phyloP scores from a whole-genome alignment of 106 monocot genomes.

The Platanthera zijinensis region DNA sequence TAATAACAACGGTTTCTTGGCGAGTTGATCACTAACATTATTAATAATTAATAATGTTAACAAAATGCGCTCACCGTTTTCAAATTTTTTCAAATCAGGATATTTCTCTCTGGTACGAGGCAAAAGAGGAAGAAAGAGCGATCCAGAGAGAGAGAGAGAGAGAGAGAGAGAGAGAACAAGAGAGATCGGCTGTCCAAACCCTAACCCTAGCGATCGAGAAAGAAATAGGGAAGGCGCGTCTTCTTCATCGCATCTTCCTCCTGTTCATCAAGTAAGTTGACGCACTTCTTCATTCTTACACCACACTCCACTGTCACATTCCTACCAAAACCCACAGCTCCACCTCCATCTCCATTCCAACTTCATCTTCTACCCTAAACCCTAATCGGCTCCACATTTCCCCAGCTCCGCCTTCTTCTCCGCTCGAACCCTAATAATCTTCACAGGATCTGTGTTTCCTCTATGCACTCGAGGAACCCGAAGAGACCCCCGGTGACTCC shows the following conservation, averaged over 20 bases:
- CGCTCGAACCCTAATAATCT: background rate
- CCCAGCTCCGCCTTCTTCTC: background rate
- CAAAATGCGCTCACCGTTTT: too few species aligned
- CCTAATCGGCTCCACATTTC: background rate
- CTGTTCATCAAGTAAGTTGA: background rate
- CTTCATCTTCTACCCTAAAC: background rate
- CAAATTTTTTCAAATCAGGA: too few species aligned
- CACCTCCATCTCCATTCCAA: background rate
- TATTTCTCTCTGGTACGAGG: too few species aligned
- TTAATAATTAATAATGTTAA: too few species aligned
- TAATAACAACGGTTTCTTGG: too few species aligned
- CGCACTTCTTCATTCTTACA: background rate
- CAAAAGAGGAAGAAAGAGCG: too few species aligned
- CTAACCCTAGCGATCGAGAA: too few species aligned
- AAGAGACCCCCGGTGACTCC: constrained; percentile 1
- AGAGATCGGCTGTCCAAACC: too few species aligned
- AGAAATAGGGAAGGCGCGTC: too few species aligned
- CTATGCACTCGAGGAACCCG: constrained; percentile 9
- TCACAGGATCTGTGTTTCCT: background rate
- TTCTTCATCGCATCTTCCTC: background rate
- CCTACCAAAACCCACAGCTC: background rate
- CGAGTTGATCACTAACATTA: too few species aligned
- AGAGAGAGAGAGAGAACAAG: too few species aligned
- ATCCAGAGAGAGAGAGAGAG: too few species aligned
- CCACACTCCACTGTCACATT: constrained; percentile 2